Percentiles rank a stretch among this genome's conserved stretches.
Conservation (phyloP, 2,329 filamentous ascomycete genomes). For the Neoarthrinium moseri region DNA sequence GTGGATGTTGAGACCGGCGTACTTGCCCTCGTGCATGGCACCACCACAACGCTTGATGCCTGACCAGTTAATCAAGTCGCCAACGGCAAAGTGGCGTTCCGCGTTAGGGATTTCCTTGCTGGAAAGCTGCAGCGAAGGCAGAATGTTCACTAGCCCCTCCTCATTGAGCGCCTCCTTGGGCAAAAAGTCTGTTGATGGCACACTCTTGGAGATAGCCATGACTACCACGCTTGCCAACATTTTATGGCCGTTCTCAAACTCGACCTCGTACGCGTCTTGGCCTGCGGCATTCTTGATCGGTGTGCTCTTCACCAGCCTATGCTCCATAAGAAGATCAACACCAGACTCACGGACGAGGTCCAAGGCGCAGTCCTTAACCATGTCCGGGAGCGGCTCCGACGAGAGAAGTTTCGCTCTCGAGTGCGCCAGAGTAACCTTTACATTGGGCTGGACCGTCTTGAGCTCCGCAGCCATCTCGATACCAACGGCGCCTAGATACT, state of each 20-base stretch:
- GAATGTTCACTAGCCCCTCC: conserved; percentile 65
- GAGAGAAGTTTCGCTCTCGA: conserved; percentile 70
- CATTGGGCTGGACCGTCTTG: conserved; percentile 63
- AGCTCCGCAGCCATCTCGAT: conserved; percentile 81
- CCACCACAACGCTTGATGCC: conserved; percentile 78
- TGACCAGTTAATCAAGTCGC: conserved; percentile 69
- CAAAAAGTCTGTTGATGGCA: conserved; percentile 63
- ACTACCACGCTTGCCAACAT: conserved; percentile 65
- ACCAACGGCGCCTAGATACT: conserved; percentile 63
- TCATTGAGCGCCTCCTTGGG: conserved; percentile 57
- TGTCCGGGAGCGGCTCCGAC: conserved; percentile 68
- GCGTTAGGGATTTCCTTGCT: conserved; percentile 55
- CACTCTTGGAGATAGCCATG: conserved; percentile 64
- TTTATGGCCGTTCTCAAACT: conserved; percentile 58
- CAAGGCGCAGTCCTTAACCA: conserved; percentile 63
- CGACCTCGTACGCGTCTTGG: conserved; percentile 43
- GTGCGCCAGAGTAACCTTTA: conserved; percentile 72
- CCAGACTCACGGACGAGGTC: conserved; percentile 59
- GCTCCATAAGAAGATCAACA: conserved; percentile 63
- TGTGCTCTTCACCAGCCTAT: conserved; percentile 51
- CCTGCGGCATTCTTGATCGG: conserved; percentile 45
- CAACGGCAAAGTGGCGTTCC: conserved; percentile 63
- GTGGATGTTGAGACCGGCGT: conserved; percentile 66
- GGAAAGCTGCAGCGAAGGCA: conserved; percentile 43
- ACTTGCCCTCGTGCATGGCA: conserved; percentile 72